Base-by-base conservation (phyloP, 139 green algal genomes). In the Micractinium conductrix region DNA sequence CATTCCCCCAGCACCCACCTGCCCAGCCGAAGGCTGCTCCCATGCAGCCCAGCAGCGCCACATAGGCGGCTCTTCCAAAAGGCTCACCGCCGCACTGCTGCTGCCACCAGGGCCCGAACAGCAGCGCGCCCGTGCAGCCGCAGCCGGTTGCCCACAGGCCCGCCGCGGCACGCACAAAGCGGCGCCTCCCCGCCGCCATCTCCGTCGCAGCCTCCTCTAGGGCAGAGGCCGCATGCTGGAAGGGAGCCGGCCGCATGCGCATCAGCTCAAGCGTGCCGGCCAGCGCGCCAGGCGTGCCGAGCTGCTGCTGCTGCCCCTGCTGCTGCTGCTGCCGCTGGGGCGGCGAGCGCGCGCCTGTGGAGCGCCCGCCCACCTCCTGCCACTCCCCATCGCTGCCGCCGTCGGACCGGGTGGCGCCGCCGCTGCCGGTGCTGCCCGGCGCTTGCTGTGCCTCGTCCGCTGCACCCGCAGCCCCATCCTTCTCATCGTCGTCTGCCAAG, bases 11-110 rank as follows among this genome's bases (percentile, higher is more conserved):
- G 10, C 33, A 2, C 74, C 50, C 37, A 81, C 78, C 78, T 74
- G 78, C 78, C 40, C 78, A 83, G 28, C 58, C 78, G n/a, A 83
- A 37, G 1, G 58, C 78, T 26, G 30, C 53, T 14, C 58, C 78
- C 55, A 73, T 74, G 78, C 58, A 40, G 30, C 58, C 28, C 4
- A 83, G 58, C 38, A 74, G 40, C 28, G 43, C 42, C 40, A 74
- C 16, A 14, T 74, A 60, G 24, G 33, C 24, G 4, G 33, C 45
- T 24, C 43, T 16, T 43, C 14, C 26, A 6, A 50, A 28, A 38
- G 30, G 19, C 26, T 28, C 71, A 12, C 12, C 30, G 43, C 30
- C 17, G 33, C 37, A 2, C 35, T 24, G 43, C 43, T 78, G 35
- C 22, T 35, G 38, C 58, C 62, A 33, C 58, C 78, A 83, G 0